Conservation (phyloP, 2,329 filamentous ascomycete species). For the Hymenoscyphus scutula region DNA sequence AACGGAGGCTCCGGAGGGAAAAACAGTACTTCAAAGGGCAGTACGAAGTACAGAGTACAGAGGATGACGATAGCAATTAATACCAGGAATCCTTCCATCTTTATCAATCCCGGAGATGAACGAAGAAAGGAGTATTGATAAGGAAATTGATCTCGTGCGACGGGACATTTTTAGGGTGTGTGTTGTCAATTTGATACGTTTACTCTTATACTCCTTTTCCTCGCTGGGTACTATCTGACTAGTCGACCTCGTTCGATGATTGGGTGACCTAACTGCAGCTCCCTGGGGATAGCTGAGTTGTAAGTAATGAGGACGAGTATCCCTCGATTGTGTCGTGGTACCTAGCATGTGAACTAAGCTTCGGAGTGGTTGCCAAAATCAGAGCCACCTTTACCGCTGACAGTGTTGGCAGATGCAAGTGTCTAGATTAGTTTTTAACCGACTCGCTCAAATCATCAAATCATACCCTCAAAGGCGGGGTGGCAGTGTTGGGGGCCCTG, state of each 20-base stretch:
- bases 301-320: too few species aligned
- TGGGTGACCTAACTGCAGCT: background rate
- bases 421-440: background rate
- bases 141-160: constrained; percentile 1
- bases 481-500: background rate
- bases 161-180: background rate
- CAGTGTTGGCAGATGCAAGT: background rate
- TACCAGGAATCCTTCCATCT: background rate
- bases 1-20: background rate
- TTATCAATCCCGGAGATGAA: background rate
- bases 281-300: background rate
- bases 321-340: too few species aligned
- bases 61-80: background rate
- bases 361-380: background rate
- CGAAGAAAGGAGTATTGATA: background rate
- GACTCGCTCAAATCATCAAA: background rate
- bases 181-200: background rate
- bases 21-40: background rate
- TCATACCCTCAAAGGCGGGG: background rate
- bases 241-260: background rate
- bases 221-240: too few species aligned
- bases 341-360: too few species aligned
- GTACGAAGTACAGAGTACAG: background rate
- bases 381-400: background rate
- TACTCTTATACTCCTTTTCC: background rate